Base-by-base conservation (phyloP, 345 rosid genomes). In the Microcos paniculata region DNA sequence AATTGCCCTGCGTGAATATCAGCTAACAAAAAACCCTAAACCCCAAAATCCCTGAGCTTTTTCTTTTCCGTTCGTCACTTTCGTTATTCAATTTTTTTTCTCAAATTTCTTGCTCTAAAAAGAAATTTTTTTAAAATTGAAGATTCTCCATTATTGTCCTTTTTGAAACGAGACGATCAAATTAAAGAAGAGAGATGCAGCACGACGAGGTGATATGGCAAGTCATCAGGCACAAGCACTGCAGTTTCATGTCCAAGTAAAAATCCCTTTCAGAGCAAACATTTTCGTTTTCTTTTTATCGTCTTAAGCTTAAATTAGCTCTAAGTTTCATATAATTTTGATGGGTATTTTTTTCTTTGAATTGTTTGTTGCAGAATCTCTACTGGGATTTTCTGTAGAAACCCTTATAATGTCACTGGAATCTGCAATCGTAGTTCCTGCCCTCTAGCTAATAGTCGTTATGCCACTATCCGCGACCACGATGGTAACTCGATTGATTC, bases 181-280 rank as follows among this genome's bases (percentile, higher is more conserved):
- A 24, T 49, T 13, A 48, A 49, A 68, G 72, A 30, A 48, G 35
- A 48, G 40, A 61, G 84, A 93, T 93, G 99, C 99, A 96, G 80
- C 91, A 96, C 78, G 98, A 94, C 71, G 97, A 94, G 88, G 97
- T 94, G 49, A 96, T 91, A 84, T 96, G 98, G 98, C 96, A 94
- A 70, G 96, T 92, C 48, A 91, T 94, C 86, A 88, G 98, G 76
- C 99, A 96, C 92, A 90, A 87, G 12, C 98, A 94, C 84, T 96
- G 99, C 85, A 96, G 98, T 79, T 94, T 87, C 78, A 94, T 92
- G 98, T 88, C 98, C 86, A 91, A 96, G 98, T 96, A 69, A 30
- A 30, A 77, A 81, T 62, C 1, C 28, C 24, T 66, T 26, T 48
- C 58, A 10, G 62, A 3, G 33, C 23, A 48, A 3, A 28, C 43